Evolutionary conservation across 163 green algal species (phyloP), one percentile per base, ranked within the genome.

Genomic region (Scenedesmus sp.): DNA sequence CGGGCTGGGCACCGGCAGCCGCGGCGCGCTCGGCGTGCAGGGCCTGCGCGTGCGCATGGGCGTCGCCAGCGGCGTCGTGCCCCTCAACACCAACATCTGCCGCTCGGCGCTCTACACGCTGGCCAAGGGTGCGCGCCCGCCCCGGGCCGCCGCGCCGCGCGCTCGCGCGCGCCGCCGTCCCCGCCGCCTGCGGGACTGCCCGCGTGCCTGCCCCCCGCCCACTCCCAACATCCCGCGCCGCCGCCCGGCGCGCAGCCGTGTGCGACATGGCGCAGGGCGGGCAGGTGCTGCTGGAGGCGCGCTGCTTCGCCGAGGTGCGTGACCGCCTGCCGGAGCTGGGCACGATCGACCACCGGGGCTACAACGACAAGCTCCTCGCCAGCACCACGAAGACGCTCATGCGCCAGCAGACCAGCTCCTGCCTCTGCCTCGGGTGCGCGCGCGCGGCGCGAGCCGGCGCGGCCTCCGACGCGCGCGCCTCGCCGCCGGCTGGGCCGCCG

Each of bases 21-120:
- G 36, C 10, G 67, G 67, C 29, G 42, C 53, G 33, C 47, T 29
- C 20, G 24, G 29, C 50, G 34, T 78, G 6, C 60, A 82, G 18
- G 48, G 70, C 7, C 70, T 91, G 39, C 53, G 63, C 6, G 84
- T 91, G 42, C 77, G 86, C n/a, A 91, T 91, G 86, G 84, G 74
- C 2, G 78, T 91, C 14, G 85, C 80, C 4, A 89, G 73, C 14
- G 86, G 86, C 29, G 22, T 54, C 14, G 53, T 81, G 36, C 62
- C 74, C 11, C 20, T 24, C 47, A 51, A 39, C 74, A 63, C 31
- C 3, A 47, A 75, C 36, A 67, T 81, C 4, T 11, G 18, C 1
- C 58, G 60, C 50, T 74, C 50, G 36, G 62, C 62, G 28, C 36
- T 81, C n/a, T 75, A 75, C 56, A 50, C 74, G 36, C 60, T 81